phyloP scores from a whole-genome alignment of 352 stramenopile genomes.

The Phytopythium mirpurense region DNA sequence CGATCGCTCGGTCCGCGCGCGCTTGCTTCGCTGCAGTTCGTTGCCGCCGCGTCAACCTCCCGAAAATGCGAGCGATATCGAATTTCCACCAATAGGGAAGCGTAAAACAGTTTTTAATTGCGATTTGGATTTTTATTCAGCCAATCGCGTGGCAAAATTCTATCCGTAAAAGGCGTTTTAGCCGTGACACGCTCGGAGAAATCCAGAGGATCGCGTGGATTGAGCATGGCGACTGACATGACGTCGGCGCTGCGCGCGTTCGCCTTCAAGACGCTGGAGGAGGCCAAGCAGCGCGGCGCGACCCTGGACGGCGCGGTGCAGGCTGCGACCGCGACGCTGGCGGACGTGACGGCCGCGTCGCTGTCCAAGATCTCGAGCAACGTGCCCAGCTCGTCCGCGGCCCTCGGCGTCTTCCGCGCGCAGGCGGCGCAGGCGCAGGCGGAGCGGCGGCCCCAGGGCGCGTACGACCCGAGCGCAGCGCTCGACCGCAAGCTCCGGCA shows the following conservation, averaged over 20 bases:
- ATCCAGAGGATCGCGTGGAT: neutral
- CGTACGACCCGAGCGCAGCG: conserved; percentile 16
- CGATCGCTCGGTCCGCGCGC: too few relatives aligned
- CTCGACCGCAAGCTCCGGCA: conserved; percentile 12
- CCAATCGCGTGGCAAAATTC: conserved; percentile 9
- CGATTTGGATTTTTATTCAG: too few relatives aligned
- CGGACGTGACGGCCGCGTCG: conserved; percentile 24
- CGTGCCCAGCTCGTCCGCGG: conserved; percentile 30
- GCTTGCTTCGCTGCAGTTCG: too few relatives aligned
- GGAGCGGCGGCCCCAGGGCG: conserved; percentile 7
- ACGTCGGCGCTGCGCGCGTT: conserved; percentile 64
- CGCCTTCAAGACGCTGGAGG: conserved; percentile 70
- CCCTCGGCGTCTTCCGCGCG: conserved; percentile 20
- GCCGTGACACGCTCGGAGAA: neutral
- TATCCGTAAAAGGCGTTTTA: neutral
- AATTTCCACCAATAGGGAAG: too few relatives aligned
- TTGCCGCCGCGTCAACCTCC: too few relatives aligned
- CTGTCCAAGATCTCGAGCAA: conserved; percentile 50
- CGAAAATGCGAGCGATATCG: too few relatives aligned
- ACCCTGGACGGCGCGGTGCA: conserved; percentile 39
- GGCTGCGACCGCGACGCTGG: conserved; percentile 29
- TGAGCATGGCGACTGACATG: conserved; percentile 53
- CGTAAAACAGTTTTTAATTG: too few relatives aligned
- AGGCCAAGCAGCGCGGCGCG: conserved; percentile 57
- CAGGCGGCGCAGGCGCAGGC: conserved; percentile 16